Base-by-base conservation (phyloP, 768 basidiomycete species). In the Dacryopinax primogenitus region DNA sequence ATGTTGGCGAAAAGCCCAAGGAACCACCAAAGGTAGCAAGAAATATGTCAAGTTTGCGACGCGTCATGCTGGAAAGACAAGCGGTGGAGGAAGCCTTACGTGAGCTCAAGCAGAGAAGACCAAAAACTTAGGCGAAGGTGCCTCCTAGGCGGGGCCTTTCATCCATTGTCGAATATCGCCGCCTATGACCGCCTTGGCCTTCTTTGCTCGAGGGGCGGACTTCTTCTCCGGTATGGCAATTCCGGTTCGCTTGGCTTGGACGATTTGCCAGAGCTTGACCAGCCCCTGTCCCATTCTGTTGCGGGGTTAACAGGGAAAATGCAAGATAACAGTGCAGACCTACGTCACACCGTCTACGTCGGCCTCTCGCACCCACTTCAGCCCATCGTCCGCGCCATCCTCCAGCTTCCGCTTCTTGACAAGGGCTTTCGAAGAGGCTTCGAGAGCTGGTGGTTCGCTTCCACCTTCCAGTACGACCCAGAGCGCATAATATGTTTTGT, bases 21-120 rank as follows among this genome's bases (percentile, higher is more conserved):
- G 74, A 66, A 68, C 66, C n/a, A n/a, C n/a, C 15, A 73, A 74
- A 65, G 66, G 67, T 61, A 21, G 65, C 13, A 65, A 81, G 78
- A n/a, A 78, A 77, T 28, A 75, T 77, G 44, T 86, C 86, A 6
- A 88, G 86, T 70, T 72, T 90, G 65, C 86, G 88, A 66, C 78
- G 84, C 37, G 87, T 88, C 0, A 86, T 90, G 1, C 77, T 90
- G 78, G 87, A 89, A 68, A 81, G 78, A 68, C 72, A 89, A 26
- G 87, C 90, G 73, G 85, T 90, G 6, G 83, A 88, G 72, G 82
- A 82, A 63, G 88, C 87, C 18, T 83, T 84, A 77, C 79, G 76
- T 45, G 86, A 87, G 66, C 67, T 79, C 51, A 58, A 58, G 18
- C 26, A 30, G 3, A 58, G 12, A 58, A 4, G 26, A 26, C 51